These are phyloP conservation scores for Talaromyces wortmannii DNA, from an alignment of 495 filamentous ascomycete species.

Conservation along the genomic window DNA sequence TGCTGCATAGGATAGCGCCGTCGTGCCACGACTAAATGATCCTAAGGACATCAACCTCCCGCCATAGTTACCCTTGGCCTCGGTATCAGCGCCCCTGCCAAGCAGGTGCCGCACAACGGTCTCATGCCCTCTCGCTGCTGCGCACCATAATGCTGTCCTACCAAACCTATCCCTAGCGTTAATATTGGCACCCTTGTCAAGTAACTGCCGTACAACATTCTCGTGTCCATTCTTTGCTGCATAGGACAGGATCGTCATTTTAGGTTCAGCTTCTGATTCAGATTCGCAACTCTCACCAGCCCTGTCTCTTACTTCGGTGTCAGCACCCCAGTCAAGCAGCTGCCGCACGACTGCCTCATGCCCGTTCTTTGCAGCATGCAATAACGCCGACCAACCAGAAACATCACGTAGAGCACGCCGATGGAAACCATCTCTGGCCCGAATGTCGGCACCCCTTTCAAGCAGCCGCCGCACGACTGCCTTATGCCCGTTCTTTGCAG, in stretches of 20 bases:
- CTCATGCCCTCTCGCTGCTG: slow-evolving; percentile 13
- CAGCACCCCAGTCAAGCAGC: slow-evolving; percentile 8
- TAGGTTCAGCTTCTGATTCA: not conserved
- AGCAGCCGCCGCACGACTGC: slow-evolving; percentile 12
- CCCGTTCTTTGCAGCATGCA: slow-evolving; percentile 14
- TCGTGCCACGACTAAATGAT: too few relatives aligned
- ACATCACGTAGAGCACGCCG: not conserved
- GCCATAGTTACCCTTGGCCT: too few relatives aligned
- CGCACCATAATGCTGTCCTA: slow-evolving; percentile 14
- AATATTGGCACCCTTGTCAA: slow-evolving; percentile 10
- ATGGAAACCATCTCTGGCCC: too few relatives aligned
- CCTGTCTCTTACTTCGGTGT: slow-evolving; percentile 5
- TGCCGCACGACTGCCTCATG: slow-evolving; percentile 12
- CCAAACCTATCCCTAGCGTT: slow-evolving; percentile 11
- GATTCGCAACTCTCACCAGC: slow-evolving; percentile 1
- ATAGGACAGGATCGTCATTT: slow-evolving; percentile 13
- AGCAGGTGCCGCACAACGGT: slow-evolving; percentile 12
- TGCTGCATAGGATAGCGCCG: too few relatives aligned
- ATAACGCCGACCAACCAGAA: slow-evolving; percentile 11
- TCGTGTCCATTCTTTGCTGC: slow-evolving; percentile 15
- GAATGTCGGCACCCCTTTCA: not conserved
- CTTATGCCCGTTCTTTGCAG: slow-evolving; percentile 14
- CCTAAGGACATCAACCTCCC: too few relatives aligned
- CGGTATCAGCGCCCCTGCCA: slow-evolving; percentile 1
- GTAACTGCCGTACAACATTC: slow-evolving; percentile 12